These are phyloP conservation scores for Gaeumannomyces tritici DNA, from an alignment of 2,329 filamentous ascomycete species.

Conservation along the genomic window DNA sequence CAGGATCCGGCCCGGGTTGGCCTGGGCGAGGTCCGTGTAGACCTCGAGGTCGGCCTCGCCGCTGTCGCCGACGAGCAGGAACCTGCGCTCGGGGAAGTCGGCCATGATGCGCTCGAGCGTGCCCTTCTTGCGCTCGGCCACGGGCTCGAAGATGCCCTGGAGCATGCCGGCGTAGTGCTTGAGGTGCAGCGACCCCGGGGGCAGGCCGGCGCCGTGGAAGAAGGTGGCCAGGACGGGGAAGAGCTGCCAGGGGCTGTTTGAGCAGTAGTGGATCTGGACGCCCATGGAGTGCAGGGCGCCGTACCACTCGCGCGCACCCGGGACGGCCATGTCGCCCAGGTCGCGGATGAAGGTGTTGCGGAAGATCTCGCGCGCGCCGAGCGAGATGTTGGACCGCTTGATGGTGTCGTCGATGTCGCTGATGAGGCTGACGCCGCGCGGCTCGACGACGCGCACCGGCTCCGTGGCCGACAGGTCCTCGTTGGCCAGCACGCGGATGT, in stretches of 20 bases:
- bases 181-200: slow-evolving; percentile 82
- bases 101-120: slow-evolving; percentile 75
- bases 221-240: slow-evolving; percentile 83
- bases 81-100: slow-evolving; percentile 84
- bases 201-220: slow-evolving; percentile 71
- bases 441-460: slow-evolving; percentile 66
- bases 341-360: slow-evolving; percentile 92
- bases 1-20: slow-evolving; percentile 72
- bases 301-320: slow-evolving; percentile 90
- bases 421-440: slow-evolving; percentile 78
- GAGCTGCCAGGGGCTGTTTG: slow-evolving; percentile 98
- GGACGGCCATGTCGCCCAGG: slow-evolving; percentile 68
- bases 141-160: slow-evolving; percentile 95
- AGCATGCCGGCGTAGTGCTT: slow-evolving; percentile 97
- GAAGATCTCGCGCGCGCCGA: slow-evolving; percentile 87
- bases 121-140: slow-evolving; percentile 86
- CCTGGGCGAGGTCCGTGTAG: slow-evolving; percentile 84
- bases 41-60: slow-evolving; percentile 96
- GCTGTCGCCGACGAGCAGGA: slow-evolving; percentile 88
- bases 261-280: slow-evolving; percentile 90
- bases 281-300: slow-evolving; percentile 65
- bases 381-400: slow-evolving; percentile 85
- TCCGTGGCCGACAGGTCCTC: slow-evolving; percentile 77
- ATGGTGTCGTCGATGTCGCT: slow-evolving; percentile 98
- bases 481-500: slow-evolving; percentile 78